Base-by-base conservation (phyloP, 495 filamentous ascomycete species). In the Penicillium daleae region DNA sequence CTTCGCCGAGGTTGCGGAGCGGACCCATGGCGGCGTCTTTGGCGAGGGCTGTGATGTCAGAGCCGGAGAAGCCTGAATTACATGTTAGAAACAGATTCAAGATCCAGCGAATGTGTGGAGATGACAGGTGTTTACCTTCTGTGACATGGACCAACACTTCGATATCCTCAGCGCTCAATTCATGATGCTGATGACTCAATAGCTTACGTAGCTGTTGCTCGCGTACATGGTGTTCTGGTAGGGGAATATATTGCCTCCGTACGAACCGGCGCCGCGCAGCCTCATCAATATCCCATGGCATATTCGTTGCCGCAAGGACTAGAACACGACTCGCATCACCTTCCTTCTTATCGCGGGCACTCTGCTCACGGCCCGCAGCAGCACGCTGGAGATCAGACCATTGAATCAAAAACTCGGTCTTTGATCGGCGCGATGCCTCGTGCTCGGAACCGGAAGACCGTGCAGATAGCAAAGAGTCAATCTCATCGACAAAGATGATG, bases 21-120 rank as follows among this genome's bases (percentile, higher is more conserved):
- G 96, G 95, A 0, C 95, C 96, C 95, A 99, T 99, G 26, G 95
- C 95, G 10, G 95, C 95, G 71, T 99, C 95, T 75, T 99, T 99
- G 9, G 95, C 96, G 26, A 99, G 79, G 6, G 95, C 95, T 10
- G 95, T 99, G 57, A 99, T 97, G 72, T 99, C 95, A 4, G 92
- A 97, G 61, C 95, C 96, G 37, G 92, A 96, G 80, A 96, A 99
- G 53, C 93, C 95, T 97, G 10, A 7, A 19, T 10, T 15, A 29
- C n/a, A 51, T 56, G 33, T 66, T 44, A 53, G 55, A 29, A 60
- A 19, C 27, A 19, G 49, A 54, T 42, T 33, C 52, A 29, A 8
- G 12, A 42, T 32, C 48, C 10, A 29, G 10, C 19, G 32, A 50
- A 6, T 53, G 10, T n/a, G 21, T 35, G 27, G 81, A 1, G 22